phyloP scores from a whole-genome alignment of 805 yeast species.

The Lipomyces anomalus region DNA sequence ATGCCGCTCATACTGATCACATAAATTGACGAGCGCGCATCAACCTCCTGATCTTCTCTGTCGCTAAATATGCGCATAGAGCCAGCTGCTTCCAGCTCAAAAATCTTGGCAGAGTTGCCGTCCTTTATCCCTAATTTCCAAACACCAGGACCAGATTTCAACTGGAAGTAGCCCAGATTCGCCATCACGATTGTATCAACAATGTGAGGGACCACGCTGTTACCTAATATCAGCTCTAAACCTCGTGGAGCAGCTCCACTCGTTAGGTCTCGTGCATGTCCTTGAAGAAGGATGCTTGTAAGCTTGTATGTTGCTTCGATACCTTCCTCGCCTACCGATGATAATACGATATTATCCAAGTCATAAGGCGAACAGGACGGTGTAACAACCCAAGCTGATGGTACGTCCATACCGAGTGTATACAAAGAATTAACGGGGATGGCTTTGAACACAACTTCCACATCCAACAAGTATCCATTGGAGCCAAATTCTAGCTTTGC shows the following conservation, averaged over 20 bases:
- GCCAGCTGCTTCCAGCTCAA: constrained; percentile 36
- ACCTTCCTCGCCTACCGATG: constrained; percentile 30
- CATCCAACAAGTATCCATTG: constrained; percentile 29
- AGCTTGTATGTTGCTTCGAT: constrained; percentile 48
- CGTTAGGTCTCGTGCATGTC: constrained; percentile 50
- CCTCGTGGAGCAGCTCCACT: constrained; percentile 46
- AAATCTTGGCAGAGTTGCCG: constrained; percentile 42
- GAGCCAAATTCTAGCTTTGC: constrained; percentile 31
- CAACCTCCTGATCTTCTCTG: constrained; percentile 10
- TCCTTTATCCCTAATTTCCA: constrained; percentile 50
- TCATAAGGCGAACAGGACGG: constrained; percentile 51
- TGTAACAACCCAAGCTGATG: constrained; percentile 61
- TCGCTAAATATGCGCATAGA: constrained; percentile 12
- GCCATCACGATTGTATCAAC: constrained; percentile 69
- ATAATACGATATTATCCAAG: constrained; percentile 55
- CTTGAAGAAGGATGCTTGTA: constrained; percentile 59
- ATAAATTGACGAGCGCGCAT: too few relatives aligned
- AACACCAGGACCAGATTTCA: constrained; percentile 65
- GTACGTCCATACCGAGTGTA: constrained; percentile 53
- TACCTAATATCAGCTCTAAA: constrained; percentile 42
- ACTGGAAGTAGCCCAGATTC: constrained; percentile 77
- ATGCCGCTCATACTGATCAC: constrained; percentile 45
- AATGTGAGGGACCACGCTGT: constrained; percentile 25
- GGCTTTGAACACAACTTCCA: constrained; percentile 37
- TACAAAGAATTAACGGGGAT: constrained; percentile 52